Percentiles rank a stretch among this genome's conserved stretches.
Evolutionary conservation across 257 asterid species (phyloP).

Genomic region (Nicotiana paniculata): DNA sequence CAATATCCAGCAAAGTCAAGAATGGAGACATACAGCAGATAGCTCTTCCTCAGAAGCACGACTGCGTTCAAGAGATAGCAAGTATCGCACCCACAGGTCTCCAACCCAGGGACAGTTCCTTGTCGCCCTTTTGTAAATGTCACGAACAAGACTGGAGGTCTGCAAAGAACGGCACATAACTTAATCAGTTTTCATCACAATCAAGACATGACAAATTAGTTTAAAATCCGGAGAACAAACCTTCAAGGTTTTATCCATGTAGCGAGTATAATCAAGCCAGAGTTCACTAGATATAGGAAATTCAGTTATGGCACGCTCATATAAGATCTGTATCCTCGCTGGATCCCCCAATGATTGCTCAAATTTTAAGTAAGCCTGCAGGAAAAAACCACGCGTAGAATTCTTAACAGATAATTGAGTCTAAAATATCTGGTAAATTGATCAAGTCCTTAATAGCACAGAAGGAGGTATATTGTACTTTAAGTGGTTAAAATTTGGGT

Average conservation of each 20-base stretch:
- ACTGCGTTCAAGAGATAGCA: conserved; percentile 73
- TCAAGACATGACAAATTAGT: conserved; percentile 7
- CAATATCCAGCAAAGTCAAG: neutral
- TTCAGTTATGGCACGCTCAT: conserved; percentile 81
- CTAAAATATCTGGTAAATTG: neutral
- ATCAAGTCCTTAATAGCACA: neutral
- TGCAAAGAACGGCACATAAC: conserved; percentile 25
- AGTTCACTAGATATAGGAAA: conserved; percentile 73
- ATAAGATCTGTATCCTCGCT: conserved; percentile 84
- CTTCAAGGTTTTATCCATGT: conserved; percentile 89
- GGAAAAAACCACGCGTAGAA: conserved; percentile 8
- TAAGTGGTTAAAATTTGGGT: neutral
- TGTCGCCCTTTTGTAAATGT: conserved; percentile 75
- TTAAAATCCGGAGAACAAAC: conserved; percentile 30
- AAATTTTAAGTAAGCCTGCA: conserved; percentile 80
- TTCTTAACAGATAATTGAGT: neutral
- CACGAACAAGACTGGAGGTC: conserved; percentile 77
- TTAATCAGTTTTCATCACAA: neutral
- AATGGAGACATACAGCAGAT: conserved; percentile 45
- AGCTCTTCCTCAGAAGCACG: conserved; percentile 75
- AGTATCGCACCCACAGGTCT: conserved; percentile 80
- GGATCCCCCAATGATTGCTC: conserved; percentile 95
- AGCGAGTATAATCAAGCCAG: conserved; percentile 77
- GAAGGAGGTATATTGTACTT: neutral
- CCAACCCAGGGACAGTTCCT: conserved; percentile 97